A percentile compares a stretch with the other conserved stretches of the same genome.
These are phyloP conservation scores for Boechera stricta DNA, from an alignment of 345 rosid genomes.

Conservation along the genomic window DNA sequence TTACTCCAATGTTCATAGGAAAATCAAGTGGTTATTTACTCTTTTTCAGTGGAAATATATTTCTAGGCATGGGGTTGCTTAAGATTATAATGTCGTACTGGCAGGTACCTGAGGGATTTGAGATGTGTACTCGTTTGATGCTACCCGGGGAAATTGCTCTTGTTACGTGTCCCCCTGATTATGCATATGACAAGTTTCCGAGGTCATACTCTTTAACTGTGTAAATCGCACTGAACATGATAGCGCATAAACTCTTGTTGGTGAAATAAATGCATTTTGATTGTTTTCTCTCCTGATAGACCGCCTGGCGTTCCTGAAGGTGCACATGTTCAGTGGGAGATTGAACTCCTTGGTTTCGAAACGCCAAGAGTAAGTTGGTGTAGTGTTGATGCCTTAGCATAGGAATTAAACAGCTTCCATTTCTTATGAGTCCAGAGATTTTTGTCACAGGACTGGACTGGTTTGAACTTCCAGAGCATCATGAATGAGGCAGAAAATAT, in stretches of 20 bases:
- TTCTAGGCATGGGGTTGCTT: background rate
- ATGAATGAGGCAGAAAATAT: constrained; percentile 93
- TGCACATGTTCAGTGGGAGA: constrained; percentile 92
- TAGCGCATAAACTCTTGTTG: background rate
- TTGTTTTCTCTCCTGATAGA: constrained; percentile 48
- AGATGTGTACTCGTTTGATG: constrained; percentile 97
- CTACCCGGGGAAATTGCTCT: constrained; percentile 91
- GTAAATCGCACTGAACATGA: constrained; percentile 22
- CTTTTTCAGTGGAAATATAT: constrained; percentile 5
- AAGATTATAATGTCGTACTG: background rate
- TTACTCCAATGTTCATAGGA: constrained; percentile 18
- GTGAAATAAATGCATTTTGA: constrained; percentile 3
- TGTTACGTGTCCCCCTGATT: constrained; percentile 96
- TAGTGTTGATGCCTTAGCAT: constrained; percentile 7
- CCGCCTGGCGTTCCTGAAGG: constrained; percentile 87
- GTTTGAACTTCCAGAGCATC: constrained; percentile 82
- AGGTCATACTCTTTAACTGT: constrained; percentile 66
- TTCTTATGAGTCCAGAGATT: constrained; percentile 11
- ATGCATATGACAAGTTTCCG: constrained; percentile 88
- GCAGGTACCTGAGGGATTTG: constrained; percentile 98
- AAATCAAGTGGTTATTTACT: background rate
- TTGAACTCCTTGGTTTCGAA: constrained; percentile 97
- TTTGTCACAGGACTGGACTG: constrained; percentile 92
- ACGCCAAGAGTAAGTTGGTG: constrained; percentile 73
- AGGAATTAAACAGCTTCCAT: background rate